Evolutionary conservation across 2,329 filamentous ascomycete genomes (phyloP).

Genomic region (Xylaria sp.): DNA sequence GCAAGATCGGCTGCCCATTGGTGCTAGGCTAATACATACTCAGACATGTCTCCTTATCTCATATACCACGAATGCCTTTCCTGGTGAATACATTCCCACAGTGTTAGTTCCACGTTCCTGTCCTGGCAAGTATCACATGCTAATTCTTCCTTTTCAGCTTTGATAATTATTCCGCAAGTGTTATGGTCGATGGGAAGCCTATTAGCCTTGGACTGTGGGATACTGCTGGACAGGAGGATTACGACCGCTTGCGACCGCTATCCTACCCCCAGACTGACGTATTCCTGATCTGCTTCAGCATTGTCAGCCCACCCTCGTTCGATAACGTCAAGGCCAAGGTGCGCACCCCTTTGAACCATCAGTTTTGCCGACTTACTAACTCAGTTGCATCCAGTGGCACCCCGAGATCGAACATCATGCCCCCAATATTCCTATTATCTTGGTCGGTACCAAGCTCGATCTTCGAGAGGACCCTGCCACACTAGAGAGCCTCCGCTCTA

Average conservation of each 20-base stretch:
- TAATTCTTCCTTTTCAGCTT: conserved; percentile 67
- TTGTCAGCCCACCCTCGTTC: conserved; percentile 96
- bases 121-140: conserved; percentile 24
- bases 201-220: conserved; percentile 98
- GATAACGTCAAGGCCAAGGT: conserved; percentile 99
- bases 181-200: conserved; percentile 98
- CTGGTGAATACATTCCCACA: conserved; percentile 99
- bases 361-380: conserved; percentile 25
- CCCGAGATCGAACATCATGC: conserved; percentile 98
- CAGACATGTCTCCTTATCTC: conserved; percentile 99
- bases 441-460: conserved; percentile 97
- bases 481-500: conserved; percentile 82
- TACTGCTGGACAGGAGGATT: conserved; percentile 98
- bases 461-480: conserved; percentile 88
- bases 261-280: conserved; percentile 99
- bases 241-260: conserved; percentile 91
- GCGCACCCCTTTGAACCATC: conserved; percentile 45
- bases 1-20: neutral
- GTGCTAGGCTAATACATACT: conserved; percentile 8
- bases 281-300: conserved; percentile 98
- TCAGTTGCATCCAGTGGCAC: conserved; percentile 74
- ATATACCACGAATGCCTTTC: conserved; percentile 99
- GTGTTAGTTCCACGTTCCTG: conserved; percentile 70
- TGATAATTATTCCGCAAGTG: conserved; percentile 98
- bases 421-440: conserved; percentile 92